Evolutionary conservation across 129 eudicot species (phyloP), one percentile per base, ranked within the genome.

Genomic region (Helianthus tuberosus): DNA sequence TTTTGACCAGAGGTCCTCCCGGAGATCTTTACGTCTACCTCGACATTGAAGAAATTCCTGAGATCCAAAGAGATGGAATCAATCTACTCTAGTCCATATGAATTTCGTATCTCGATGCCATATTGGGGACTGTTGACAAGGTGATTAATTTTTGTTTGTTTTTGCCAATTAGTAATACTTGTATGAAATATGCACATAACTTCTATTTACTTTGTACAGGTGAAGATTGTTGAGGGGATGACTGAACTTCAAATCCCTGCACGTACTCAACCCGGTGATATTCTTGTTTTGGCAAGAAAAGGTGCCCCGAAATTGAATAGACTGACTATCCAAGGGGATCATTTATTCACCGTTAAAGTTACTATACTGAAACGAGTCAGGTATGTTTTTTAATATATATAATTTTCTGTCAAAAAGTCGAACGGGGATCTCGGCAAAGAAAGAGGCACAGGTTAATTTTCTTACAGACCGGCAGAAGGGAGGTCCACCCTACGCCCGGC

Each of bases 271-370:
- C 99, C 99, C 44, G 96, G 97, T 41, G 99, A 94, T 84, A 84
- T 82, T 64, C 99, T 94, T 73, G 99, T 94, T 57, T 84, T 94
- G 79, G 96, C 97, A 23, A 91, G 82, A 68, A 90, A 88, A 81
- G 99, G 99, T 81, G 97, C 91, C 65, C 99, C 99, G 0, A 94
- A 88, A 75, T 75, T 94, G 64, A 90, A 94, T 69, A 84, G 88
- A 52, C 99, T 97, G 65, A 86, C 99, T n/a, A 91, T 91, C 62
- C 99, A 97, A 6, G 99, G 99, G 39, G 99, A 94, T 76, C 99
- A 94, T 80, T 79, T 91, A 36, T 94, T 94, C 80, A 85, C 89
- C 38, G 78, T 94, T 35, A 94, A 94, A 88, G 91, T 94, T 64
- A 85, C 82, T 67, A 94, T 94, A 83, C 99, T 97, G 23, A 91